phyloP scores from a whole-genome alignment of 129 eudicot genomes.

The Erigeron canadensis region DNA sequence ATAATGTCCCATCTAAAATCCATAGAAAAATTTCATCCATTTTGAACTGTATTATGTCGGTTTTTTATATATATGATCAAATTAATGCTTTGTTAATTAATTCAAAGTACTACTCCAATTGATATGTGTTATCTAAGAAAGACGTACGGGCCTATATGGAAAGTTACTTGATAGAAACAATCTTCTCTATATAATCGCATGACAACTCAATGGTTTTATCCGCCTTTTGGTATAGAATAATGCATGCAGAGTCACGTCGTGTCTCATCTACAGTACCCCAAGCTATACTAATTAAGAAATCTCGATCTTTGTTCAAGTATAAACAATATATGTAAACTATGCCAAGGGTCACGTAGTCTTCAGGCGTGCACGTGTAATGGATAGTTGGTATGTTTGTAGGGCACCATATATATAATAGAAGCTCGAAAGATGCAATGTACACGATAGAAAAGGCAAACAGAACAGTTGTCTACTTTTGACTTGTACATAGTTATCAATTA shows the following conservation, averaged over 20 bases:
- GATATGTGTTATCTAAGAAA: constrained; percentile 7
- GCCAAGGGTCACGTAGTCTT: neutral
- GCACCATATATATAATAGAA: constrained; percentile 6
- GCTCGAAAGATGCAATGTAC: constrained; percentile 25
- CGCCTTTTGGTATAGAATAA: neutral
- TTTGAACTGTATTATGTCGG: constrained; percentile 22
- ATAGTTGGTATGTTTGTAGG: constrained; percentile 8
- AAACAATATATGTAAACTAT: neutral
- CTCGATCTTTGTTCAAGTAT: neutral
- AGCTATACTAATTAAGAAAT: neutral
- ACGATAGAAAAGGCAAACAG: constrained; percentile 21
- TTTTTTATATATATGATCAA: constrained; percentile 11
- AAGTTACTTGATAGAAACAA: neutral
- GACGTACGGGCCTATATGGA: neutral
- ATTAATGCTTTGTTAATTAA: neutral
- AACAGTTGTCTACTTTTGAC: constrained; percentile 23
- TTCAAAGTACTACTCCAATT: neutral
- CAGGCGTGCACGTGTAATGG: neutral
- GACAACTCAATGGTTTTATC: neutral
- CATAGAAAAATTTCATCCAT: constrained; percentile 20
- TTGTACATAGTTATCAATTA: neutral
- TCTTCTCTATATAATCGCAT: neutral
- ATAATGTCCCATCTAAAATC: constrained; percentile 28
- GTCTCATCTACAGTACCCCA: neutral
- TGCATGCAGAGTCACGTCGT: neutral